Evolutionary conservation across 78 protist species (phyloP).

Genomic region (Emiliania huxleyi): DNA sequence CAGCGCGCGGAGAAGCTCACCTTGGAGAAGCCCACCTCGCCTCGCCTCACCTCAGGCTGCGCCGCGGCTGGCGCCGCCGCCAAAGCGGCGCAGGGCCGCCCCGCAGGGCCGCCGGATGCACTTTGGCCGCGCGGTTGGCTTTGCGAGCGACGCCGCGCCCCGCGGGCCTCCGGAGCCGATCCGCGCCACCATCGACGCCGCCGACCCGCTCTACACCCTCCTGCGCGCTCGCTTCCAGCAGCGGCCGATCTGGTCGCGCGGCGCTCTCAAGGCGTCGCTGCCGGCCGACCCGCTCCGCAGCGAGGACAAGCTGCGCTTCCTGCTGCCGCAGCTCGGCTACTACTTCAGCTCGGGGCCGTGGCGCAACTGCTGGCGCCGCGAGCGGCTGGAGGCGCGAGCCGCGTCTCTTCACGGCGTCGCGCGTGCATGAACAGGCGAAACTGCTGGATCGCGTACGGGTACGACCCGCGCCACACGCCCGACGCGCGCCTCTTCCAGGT

Average conservation of each 20-base stretch:
- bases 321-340: background rate
- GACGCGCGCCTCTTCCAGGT: background rate
- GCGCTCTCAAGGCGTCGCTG: background rate
- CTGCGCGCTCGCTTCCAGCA: background rate
- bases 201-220: background rate
- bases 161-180: background rate
- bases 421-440: no score
- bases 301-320: background rate
- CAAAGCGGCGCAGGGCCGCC: background rate
- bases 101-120: background rate
- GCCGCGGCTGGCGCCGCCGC: background rate
- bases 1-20: no score
- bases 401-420: no score
- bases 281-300: background rate
- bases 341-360: background rate
- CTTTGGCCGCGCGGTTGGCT: background rate
- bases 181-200: background rate
- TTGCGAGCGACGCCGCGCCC: background rate
- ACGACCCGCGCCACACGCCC: conserved; percentile 7
- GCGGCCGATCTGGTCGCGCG: conserved; percentile 7
- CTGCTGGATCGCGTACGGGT: background rate
- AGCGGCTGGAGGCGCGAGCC: no score
- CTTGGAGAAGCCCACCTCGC: no score
- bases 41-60: no score
- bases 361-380: no score